These are phyloP conservation scores for Emericellopsis atlantica DNA, from an alignment of 2,329 filamentous ascomycete genomes.

Conservation along the genomic window DNA sequence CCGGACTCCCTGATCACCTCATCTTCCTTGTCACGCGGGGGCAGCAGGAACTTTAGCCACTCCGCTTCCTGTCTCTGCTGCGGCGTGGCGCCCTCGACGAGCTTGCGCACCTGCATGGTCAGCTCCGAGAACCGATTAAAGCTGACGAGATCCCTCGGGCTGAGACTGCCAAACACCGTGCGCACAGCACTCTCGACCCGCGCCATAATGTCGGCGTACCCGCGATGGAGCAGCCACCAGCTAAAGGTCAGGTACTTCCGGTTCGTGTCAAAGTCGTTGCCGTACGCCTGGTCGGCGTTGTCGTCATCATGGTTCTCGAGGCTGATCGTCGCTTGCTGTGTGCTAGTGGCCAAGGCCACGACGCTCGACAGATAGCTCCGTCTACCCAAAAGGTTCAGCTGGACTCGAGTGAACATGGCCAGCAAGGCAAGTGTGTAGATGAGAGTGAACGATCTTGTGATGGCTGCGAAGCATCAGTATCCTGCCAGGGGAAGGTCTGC, in stretches of 20 bases:
- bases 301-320: slow-evolving; percentile 92
- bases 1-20: slow-evolving; percentile 79
- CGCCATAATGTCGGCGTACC: slow-evolving; percentile 72
- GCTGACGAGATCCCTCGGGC: slow-evolving; percentile 77
- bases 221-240: slow-evolving; percentile 92
- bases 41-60: slow-evolving; percentile 80
- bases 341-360: slow-evolving; percentile 72
- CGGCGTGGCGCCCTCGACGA: slow-evolving; percentile 55
- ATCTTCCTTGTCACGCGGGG: slow-evolving; percentile 64
- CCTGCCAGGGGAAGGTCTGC: too few relatives aligned
- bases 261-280: slow-evolving; percentile 93
- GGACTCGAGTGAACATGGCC: slow-evolving; percentile 83
- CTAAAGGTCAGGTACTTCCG: slow-evolving; percentile 89
- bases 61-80: slow-evolving; percentile 31
- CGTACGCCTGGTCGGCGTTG: slow-evolving; percentile 67
- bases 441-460: slow-evolving; percentile 82
- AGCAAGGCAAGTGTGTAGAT: slow-evolving; percentile 85
- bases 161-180: slow-evolving; percentile 79
- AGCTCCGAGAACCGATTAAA: slow-evolving; percentile 70
- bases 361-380: slow-evolving; percentile 94
- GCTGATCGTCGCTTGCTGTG: slow-evolving; percentile 64
- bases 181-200: slow-evolving; percentile 78
- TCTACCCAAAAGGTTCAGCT: slow-evolving; percentile 91
- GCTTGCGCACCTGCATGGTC: slow-evolving; percentile 70
- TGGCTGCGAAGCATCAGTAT: slow-evolving; percentile 38